A percentile compares a stretch with the other conserved stretches of the same genome.
These are phyloP conservation scores for Dissophora ornata DNA, from an alignment of 192 early-diverging fungal species.

Conservation along the genomic window DNA sequence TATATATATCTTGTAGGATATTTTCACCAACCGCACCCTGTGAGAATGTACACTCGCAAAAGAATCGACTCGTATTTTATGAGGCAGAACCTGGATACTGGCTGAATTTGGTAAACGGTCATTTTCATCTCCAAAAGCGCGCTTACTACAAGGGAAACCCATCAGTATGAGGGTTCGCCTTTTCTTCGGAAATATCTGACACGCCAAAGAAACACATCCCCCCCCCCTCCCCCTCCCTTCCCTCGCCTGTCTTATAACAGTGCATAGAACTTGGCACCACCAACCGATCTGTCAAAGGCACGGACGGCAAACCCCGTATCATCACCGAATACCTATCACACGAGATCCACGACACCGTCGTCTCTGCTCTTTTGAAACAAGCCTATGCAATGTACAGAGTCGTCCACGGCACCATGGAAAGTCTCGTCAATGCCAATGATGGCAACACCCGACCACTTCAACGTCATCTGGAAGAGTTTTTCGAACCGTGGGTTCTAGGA, in stretches of 20 bases:
- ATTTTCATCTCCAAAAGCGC: not conserved
- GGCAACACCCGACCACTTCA: slow-evolving; percentile 28
- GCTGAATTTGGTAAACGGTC: slow-evolving; percentile 65
- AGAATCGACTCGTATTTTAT: slow-evolving; percentile 65
- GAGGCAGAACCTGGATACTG: slow-evolving; percentile 70
- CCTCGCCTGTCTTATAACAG: slow-evolving; percentile 9
- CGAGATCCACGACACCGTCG: slow-evolving; percentile 62
- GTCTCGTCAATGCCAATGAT: slow-evolving; percentile 24
- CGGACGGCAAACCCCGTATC: slow-evolving; percentile 61
- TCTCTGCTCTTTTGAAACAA: slow-evolving; percentile 56
- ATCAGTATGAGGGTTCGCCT: too few relatives aligned
- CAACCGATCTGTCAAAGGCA: slow-evolving; percentile 56
- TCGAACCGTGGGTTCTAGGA: slow-evolving; percentile 66
- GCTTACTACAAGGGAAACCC: too few relatives aligned
- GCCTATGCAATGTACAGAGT: slow-evolving; percentile 69
- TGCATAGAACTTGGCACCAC: slow-evolving; percentile 52
- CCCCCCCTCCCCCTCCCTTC: too few relatives aligned
- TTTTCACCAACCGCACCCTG: slow-evolving; percentile 63
- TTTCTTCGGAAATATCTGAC: too few relatives aligned
- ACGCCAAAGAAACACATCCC: too few relatives aligned
- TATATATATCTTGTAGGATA: too few relatives aligned
- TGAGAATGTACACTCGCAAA: slow-evolving; percentile 72
- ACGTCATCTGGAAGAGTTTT: slow-evolving; percentile 67
- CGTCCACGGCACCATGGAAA: slow-evolving; percentile 20
- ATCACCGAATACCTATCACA: slow-evolving; percentile 66